Evolutionary conservation across 805 yeast species (phyloP).

Genomic region (Schwanniomyces occidentalis): DNA sequence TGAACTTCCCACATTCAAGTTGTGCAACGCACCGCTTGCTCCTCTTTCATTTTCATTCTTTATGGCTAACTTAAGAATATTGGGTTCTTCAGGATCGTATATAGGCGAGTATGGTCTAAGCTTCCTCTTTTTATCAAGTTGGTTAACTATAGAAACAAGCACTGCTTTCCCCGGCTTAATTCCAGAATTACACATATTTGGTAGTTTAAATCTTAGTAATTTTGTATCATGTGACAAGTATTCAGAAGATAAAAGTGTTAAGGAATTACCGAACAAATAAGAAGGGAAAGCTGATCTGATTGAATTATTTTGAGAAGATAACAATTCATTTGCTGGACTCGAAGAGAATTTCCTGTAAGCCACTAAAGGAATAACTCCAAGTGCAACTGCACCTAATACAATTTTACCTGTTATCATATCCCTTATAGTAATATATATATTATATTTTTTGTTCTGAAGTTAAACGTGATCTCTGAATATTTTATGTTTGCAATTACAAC

Average conservation of each 20-base stretch:
- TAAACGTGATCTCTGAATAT: too few relatives aligned
- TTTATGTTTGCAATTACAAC: too few relatives aligned
- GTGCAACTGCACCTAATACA: too few relatives aligned
- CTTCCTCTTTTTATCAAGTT: background rate
- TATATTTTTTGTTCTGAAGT: too few relatives aligned
- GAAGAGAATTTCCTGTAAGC: too few relatives aligned
- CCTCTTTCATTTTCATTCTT: slow-evolving; percentile 1
- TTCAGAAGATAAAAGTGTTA: background rate
- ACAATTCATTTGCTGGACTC: too few relatives aligned
- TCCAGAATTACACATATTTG: background rate
- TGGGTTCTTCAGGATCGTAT: background rate
- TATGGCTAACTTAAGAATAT: background rate
- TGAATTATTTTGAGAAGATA: too few relatives aligned
- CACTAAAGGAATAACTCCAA: too few relatives aligned
- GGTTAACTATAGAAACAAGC: background rate
- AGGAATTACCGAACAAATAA: background rate
- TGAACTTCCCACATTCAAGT: background rate
- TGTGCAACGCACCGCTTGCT: background rate
- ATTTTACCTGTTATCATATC: too few relatives aligned
- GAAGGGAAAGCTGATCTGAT: background rate
- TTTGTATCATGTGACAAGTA: background rate
- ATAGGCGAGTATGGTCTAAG: background rate
- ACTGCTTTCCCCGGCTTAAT: background rate
- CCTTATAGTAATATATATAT: too few relatives aligned
- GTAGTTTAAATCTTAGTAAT: background rate